Evolutionary conservation across 768 basidiomycete species (phyloP), one percentile per base, ranked within the genome.

Genomic region (Sarcodon aspratus): DNA sequence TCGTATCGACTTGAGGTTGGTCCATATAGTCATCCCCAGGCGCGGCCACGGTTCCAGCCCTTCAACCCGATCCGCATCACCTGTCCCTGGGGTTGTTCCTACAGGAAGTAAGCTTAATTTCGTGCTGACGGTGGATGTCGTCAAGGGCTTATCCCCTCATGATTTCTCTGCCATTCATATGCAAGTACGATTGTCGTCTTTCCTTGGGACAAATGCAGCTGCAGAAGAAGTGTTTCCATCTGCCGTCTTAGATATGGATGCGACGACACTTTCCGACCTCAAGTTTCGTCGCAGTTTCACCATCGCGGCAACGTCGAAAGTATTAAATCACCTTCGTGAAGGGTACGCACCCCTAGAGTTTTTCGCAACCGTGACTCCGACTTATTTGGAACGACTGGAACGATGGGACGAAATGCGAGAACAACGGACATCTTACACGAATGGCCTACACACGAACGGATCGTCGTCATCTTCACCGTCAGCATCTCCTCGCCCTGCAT

Each of bases 401-500:
- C 77, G 86, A 49, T 96, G 92, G 93, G 95, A 97, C 59, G 87
- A 93, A 60, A 74, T 88, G 71, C 79, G 92, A 33, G 93, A 97
- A 54, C 78, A 85, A 44, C 77, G 78, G 54, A 51, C 68, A 60
- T 58, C 67, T 66, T 53, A 62, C 53, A 35, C 17, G 27, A 32
- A 47, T 47, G 44, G 50, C 43, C 35, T 63, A 70, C 38, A 60
- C 67, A 43, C 65, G 61, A 48, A 48, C 21, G 50, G 46, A 31
- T 56, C 57, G 17, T 6, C 52, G 27, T 47, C 54, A 36, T 50
- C 58, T 12, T 52, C 62, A 46, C 74, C 77, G 43, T 66, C 55
- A 53, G 17, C 15, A 13, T 42, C 40, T 17, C 40, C 40, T 15
- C 64, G 62, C 38, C 67, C 76, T 1, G 63, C 70, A 32, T 65